Evolutionary conservation across 345 rosid species (phyloP).

Genomic region (Rhizophora apiculata): DNA sequence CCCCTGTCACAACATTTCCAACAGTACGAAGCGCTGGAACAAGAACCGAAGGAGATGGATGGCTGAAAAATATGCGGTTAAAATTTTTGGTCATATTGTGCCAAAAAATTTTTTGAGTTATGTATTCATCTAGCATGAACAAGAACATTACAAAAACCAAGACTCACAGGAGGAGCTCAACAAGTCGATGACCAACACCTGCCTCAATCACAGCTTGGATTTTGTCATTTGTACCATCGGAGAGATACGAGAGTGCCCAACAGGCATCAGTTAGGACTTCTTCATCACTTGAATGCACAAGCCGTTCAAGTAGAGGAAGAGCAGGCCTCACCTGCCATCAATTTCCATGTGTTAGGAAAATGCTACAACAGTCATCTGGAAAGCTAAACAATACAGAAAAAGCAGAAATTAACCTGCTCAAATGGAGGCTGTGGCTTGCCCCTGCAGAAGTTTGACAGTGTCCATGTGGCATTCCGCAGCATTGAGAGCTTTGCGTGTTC

Average conservation of each 20-base stretch:
- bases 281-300: conserved; percentile 29
- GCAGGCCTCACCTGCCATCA: conserved; percentile 25
- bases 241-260: conserved; percentile 33
- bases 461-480: conserved; percentile 34
- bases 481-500: conserved; percentile 34
- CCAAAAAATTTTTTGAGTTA: too few relatives aligned
- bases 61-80: conserved; percentile 12
- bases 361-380: not conserved
- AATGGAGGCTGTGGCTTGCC: conserved; percentile 34
- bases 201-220: conserved; percentile 34
- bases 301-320: conserved; percentile 25
- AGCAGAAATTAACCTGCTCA: conserved; percentile 23
- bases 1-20: conserved; percentile 31
- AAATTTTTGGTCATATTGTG: too few relatives aligned
- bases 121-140: not conserved
- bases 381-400: not conserved
- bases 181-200: conserved; percentile 25
- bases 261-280: conserved; percentile 32
- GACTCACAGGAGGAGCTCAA: conserved; percentile 28
- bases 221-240: conserved; percentile 32
- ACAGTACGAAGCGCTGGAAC: conserved; percentile 31
- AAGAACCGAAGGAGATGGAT: conserved; percentile 29
- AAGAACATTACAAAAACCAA: not conserved
- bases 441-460: conserved; percentile 32
- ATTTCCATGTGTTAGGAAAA: not conserved